A percentile compares a stretch with the other conserved stretches of the same genome.
These are phyloP conservation scores for Entomortierella chlamydospora DNA, from an alignment of 192 early-diverging fungal genomes.

Conservation along the genomic window DNA sequence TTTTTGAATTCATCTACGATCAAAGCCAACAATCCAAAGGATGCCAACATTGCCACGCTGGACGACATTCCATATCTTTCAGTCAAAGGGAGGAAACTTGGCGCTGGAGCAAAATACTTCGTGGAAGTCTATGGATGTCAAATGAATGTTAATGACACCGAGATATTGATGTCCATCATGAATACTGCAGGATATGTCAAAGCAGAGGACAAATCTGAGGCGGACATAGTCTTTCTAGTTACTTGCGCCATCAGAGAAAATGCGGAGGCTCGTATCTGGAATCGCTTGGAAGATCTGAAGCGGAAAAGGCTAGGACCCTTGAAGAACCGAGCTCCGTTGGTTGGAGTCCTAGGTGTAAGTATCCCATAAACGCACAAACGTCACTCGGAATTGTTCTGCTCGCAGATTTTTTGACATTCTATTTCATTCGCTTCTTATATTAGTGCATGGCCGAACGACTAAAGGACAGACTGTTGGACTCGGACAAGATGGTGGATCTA, in stretches of 20 bases:
- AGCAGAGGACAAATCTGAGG: slow-evolving; percentile 63
- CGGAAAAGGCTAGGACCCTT: slow-evolving; percentile 66
- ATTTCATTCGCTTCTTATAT: background rate
- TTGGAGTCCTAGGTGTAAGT: slow-evolving; percentile 77
- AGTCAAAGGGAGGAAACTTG: slow-evolving; percentile 55
- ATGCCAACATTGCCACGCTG: slow-evolving; percentile 1
- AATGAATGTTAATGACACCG: slow-evolving; percentile 86
- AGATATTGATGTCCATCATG: slow-evolving; percentile 81
- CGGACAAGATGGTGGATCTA: slow-evolving; percentile 77
- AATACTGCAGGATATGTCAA: slow-evolving; percentile 74
- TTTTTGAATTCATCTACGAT: slow-evolving; percentile 43
- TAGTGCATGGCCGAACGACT: slow-evolving; percentile 85
- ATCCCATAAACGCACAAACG: background rate
- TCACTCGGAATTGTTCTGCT: too few relatives aligned
- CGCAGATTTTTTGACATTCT: too few relatives aligned
- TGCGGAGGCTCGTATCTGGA: slow-evolving; percentile 81
- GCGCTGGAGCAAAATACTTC: slow-evolving; percentile 73
- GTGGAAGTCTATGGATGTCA: slow-evolving; percentile 87
- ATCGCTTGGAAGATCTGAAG: slow-evolving; percentile 67
- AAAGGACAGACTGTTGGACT: slow-evolving; percentile 75
- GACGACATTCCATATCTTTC: slow-evolving; percentile 60
- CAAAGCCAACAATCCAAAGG: slow-evolving; percentile 1
- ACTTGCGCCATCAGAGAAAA: slow-evolving; percentile 85
- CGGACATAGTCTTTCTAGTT: slow-evolving; percentile 79
- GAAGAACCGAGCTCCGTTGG: slow-evolving; percentile 68